Evolutionary conservation across 2,329 filamentous ascomycete species (phyloP).

Genomic region (Fusarium sp.): DNA sequence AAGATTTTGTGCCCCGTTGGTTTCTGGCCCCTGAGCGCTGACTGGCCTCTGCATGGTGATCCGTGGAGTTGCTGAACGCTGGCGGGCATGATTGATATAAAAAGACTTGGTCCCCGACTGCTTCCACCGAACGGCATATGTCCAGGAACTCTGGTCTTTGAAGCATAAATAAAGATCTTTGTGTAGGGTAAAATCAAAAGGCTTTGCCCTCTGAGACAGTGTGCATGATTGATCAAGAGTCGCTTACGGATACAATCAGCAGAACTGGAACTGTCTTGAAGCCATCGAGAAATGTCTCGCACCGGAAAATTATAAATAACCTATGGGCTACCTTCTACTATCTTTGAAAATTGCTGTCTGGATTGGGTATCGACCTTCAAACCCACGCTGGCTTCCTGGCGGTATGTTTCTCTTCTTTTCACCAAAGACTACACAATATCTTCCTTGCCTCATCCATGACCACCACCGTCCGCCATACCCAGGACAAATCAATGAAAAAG

Average conservation of each 20-base stretch:
- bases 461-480: background rate
- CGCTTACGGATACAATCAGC: background rate
- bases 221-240: background rate
- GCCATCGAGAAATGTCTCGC: background rate
- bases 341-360: too few relatives aligned
- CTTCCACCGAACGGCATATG: background rate
- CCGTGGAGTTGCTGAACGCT: background rate
- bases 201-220: background rate
- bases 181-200: background rate
- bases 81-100: background rate
- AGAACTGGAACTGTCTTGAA: background rate
- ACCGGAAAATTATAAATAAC: accelerated
- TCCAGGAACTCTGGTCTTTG: accelerated
- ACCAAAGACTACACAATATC: background rate
- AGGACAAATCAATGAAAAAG: background rate
- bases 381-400: too few relatives aligned
- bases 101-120: accelerated
- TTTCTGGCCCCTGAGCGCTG: constrained; percentile 2
- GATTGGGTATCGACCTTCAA: too few relatives aligned
- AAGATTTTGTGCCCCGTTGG: background rate
- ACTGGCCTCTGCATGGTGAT: background rate
- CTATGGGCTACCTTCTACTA: background rate
- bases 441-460: background rate
- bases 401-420: too few relatives aligned
- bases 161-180: accelerated